Evolutionary conservation across 306 rosid species (phyloP), one percentile per base, ranked within the genome.

Genomic region (Aeschynomene evenia): DNA sequence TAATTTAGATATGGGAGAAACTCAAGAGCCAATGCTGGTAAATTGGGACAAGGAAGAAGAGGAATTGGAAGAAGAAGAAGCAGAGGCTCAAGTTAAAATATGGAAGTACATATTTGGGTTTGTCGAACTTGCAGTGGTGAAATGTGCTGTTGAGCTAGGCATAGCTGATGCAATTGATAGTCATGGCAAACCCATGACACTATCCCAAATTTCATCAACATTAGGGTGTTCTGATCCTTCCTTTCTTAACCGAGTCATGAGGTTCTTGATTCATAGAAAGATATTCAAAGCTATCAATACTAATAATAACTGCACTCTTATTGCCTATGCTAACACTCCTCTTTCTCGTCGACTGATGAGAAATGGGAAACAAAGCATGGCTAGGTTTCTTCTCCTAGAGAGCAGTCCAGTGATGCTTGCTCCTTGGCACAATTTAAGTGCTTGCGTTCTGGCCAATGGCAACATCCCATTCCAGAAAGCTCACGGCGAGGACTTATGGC

Each of bases 81-180:
- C 68, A 11, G 29, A 54, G 6, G 95, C 86, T 0, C 67, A 73
- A 26, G 14, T 71, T 10, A 59, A 69, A 0, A 71, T 86, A 0
- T 86, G 87, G 86, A 86, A 62, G 28, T 85, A 83, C 77, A 39
- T 79, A 43, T 80, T 83, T 5, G 89, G 98, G 9, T 88, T 83
- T 62, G 76, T 56, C 0, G 95, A 92, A 75, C 33, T 69, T 33
- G 88, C 89, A 0, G 91, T 80, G 2, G 79, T 92, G 22, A 89
- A 80, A 66, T 87, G 96, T 63, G 87, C 86, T 14, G 71, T 92
- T 46, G 87, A 92, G 51, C 89, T 92, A 11, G 82, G 82, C 63
- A 79, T 92, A 62, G 84, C 89, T 0, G 96, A 92, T 8, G 70
- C 80, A 53, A 79, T 89, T 3, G 96, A 86, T 79, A 69, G 12